Conservation (phyloP, 148 eudicot genomes). For the Dianthus caryophyllus region DNA sequence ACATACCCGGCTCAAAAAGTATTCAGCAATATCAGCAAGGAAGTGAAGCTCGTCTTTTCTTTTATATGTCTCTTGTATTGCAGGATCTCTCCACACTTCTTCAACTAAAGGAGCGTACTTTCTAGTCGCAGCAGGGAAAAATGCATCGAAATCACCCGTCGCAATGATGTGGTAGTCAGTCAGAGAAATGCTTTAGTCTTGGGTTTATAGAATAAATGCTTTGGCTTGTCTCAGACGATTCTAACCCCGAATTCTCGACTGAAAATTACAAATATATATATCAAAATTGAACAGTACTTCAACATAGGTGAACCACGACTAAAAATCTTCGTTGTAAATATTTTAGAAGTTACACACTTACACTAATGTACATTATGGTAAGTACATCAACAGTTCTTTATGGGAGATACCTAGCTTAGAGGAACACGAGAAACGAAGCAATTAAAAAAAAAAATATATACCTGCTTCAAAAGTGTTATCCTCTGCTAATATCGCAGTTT, state of each 20-base stretch:
- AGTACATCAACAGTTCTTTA: not conserved
- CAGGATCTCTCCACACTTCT: conserved; percentile 97
- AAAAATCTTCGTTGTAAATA: too few relatives aligned
- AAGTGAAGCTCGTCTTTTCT: conserved; percentile 88
- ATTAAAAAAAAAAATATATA: too few relatives aligned
- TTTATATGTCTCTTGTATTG: conserved; percentile 79
- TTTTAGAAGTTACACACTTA: too few relatives aligned
- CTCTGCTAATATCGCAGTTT: conserved; percentile 26
- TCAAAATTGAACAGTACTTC: too few relatives aligned
- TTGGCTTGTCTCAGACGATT: conserved; percentile 35
- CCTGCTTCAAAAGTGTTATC: conserved; percentile 44
- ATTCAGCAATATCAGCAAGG: conserved; percentile 93
- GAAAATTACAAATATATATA: not conserved
- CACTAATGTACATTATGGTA: not conserved
- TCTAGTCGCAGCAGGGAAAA: conserved; percentile 94
- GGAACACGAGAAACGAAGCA: not conserved
- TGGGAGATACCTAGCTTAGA: not conserved
- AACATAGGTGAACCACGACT: too few relatives aligned
- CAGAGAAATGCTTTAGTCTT: conserved; percentile 89
- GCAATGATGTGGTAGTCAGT: conserved; percentile 97
- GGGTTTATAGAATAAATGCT: conserved; percentile 72
- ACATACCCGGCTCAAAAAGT: conserved; percentile 89
- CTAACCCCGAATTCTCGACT: conserved; percentile 40
- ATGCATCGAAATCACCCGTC: conserved; percentile 94
- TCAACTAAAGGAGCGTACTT: conserved; percentile 97